These are phyloP conservation scores for Phialocephala sp. DNA, from an alignment of 2,329 filamentous ascomycete genomes.

Conservation along the genomic window DNA sequence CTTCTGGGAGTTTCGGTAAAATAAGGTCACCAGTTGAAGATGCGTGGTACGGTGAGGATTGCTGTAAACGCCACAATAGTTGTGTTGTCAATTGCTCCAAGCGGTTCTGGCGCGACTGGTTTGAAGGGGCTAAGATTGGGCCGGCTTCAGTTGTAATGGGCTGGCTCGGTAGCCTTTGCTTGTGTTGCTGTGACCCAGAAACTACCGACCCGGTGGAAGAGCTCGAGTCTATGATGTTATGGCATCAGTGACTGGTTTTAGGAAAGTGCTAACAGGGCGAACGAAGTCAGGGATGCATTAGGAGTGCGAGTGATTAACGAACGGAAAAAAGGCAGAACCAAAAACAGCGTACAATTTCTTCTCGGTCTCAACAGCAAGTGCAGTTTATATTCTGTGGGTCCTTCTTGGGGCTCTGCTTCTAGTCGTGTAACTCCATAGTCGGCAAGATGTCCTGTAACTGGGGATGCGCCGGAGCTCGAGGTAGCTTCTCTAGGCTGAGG, in stretches of 20 bases:
- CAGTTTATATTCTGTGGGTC: slow-evolving; percentile 95
- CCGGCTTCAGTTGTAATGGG: slow-evolving; percentile 16
- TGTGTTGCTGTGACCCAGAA: slow-evolving; percentile 40
- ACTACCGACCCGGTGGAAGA: slow-evolving; percentile 68
- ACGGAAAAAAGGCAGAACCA: background rate
- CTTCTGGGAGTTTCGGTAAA: slow-evolving; percentile 76
- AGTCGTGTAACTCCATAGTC: slow-evolving; percentile 76
- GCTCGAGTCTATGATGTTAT: slow-evolving; percentile 52
- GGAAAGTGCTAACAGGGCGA: background rate
- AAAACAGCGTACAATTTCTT: slow-evolving; percentile 56
- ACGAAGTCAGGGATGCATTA: background rate
- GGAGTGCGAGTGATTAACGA: background rate
- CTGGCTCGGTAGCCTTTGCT: slow-evolving; percentile 31
- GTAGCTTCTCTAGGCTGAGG: slow-evolving; percentile 30
- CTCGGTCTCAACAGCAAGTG: slow-evolving; percentile 84
- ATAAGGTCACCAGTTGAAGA: slow-evolving; percentile 77
- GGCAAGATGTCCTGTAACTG: slow-evolving; percentile 53
- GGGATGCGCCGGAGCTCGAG: slow-evolving; percentile 33
- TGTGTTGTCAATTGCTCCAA: slow-evolving; percentile 94
- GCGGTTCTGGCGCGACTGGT: slow-evolving; percentile 78
- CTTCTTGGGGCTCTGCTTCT: slow-evolving; percentile 89
- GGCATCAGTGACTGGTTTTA: background rate
- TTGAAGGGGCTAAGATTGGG: slow-evolving; percentile 43
- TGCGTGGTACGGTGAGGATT: slow-evolving; percentile 90
- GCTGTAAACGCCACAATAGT: slow-evolving; percentile 90